Evolutionary conservation across 2,329 filamentous ascomycete genomes (phyloP).

Genomic region (Cercospora sesami): DNA sequence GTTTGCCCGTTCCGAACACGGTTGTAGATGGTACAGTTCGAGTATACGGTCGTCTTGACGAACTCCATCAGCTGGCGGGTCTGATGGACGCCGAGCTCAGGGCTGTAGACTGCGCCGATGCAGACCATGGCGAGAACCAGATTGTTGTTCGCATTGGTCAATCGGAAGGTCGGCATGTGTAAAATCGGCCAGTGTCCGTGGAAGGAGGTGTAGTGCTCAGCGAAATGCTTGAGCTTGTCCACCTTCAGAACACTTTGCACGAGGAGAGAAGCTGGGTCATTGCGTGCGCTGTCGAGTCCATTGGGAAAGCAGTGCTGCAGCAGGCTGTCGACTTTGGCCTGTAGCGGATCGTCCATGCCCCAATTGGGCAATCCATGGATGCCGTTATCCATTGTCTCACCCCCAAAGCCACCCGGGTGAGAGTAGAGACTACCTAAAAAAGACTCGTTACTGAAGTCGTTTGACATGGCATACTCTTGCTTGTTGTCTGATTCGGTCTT

Average conservation of each 20-base stretch:
- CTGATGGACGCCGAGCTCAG: conserved; percentile 59
- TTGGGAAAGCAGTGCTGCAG: conserved; percentile 56
- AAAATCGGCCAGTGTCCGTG: conserved; percentile 72
- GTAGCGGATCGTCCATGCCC: conserved; percentile 49
- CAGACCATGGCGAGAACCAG: conserved; percentile 70
- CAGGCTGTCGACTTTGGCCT: conserved; percentile 48
- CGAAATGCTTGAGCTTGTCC: conserved; percentile 69
- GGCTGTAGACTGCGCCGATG: conserved; percentile 73
- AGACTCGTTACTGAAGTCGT: conserved; percentile 49
- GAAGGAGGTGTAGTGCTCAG: conserved; percentile 70
- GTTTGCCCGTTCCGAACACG: conserved; percentile 44
- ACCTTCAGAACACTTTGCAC: conserved; percentile 60
- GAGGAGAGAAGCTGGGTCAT: conserved; percentile 51
- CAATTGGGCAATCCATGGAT: conserved; percentile 44
- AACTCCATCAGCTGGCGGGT: conserved; percentile 69
- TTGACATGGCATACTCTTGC: conserved; percentile 40
- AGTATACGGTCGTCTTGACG: conserved; percentile 59
- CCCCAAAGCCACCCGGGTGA: conserved; percentile 46
- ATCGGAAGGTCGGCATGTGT: conserved; percentile 69
- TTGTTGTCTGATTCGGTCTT: conserved; percentile 49
- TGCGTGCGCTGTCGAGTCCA: conserved; percentile 55
- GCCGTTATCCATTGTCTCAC: conserved; percentile 38
- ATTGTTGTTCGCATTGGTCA: conserved; percentile 65
- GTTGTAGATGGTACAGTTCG: conserved; percentile 55
- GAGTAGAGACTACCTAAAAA: conserved; percentile 53